Percentiles rank a stretch among this genome's conserved stretches.
Evolutionary conservation across 805 yeast species (phyloP).

Genomic region (Candida tammaniensis): DNA sequence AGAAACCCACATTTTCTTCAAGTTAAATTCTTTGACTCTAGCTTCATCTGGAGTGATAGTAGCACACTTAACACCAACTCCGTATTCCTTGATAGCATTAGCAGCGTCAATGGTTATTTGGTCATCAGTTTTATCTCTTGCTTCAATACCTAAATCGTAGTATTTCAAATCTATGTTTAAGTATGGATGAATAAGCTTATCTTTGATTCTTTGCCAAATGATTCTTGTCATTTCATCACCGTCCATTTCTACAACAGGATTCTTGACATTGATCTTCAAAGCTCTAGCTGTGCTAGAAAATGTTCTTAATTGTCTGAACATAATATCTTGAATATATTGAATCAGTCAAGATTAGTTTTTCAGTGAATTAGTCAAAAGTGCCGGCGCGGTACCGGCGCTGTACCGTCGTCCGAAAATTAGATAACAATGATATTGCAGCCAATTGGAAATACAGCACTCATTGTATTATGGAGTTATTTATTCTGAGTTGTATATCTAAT

Average conservation of each 20-base stretch:
- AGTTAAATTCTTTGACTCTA: slow-evolving; percentile 68
- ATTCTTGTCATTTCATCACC: slow-evolving; percentile 89
- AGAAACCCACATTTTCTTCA: slow-evolving; percentile 81
- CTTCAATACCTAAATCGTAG: slow-evolving; percentile 67
- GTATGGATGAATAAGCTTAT: slow-evolving; percentile 63
- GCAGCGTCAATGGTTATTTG: slow-evolving; percentile 78
- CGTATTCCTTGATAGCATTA: slow-evolving; percentile 66
- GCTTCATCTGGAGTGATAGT: slow-evolving; percentile 84
- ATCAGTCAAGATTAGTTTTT: too few relatives aligned
- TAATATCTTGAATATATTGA: not conserved
- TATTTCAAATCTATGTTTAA: slow-evolving; percentile 72
- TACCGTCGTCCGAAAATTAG: too few relatives aligned
- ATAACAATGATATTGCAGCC: too few relatives aligned
- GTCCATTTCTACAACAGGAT: slow-evolving; percentile 75
- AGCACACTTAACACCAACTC: slow-evolving; percentile 83
- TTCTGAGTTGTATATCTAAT: too few relatives aligned
- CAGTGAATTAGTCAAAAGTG: too few relatives aligned
- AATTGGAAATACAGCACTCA: too few relatives aligned
- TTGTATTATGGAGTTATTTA: too few relatives aligned
- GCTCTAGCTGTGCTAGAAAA: slow-evolving; percentile 12
- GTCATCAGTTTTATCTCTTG: slow-evolving; percentile 70
- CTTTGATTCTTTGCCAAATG: slow-evolving; percentile 75
- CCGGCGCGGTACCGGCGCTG: too few relatives aligned
- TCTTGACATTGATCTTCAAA: slow-evolving; percentile 62
- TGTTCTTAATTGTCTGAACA: slow-evolving; percentile 13